Evolutionary conservation across 306 rosid species (phyloP).

Genomic region (Medicago arabica): DNA sequence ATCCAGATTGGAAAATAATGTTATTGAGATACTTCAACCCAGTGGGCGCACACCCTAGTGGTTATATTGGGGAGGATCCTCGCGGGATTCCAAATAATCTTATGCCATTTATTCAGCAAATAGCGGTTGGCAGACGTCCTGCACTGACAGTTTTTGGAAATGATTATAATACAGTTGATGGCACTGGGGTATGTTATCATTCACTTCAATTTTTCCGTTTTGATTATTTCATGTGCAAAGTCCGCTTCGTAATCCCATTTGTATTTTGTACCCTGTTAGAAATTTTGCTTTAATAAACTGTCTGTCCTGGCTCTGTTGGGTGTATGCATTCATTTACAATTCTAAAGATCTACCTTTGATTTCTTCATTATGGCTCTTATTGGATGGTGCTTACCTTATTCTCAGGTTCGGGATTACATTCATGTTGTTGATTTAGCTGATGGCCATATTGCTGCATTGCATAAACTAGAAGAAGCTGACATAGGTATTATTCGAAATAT

Average conservation of each 20-base stretch:
- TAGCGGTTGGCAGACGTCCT: slow-evolving; percentile 92
- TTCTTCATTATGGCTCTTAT: slow-evolving; percentile 33
- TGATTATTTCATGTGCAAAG: not conserved
- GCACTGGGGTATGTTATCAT: slow-evolving; percentile 86
- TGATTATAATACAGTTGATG: slow-evolving; percentile 88
- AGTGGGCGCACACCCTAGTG: slow-evolving; percentile 95
- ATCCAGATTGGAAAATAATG: slow-evolving; percentile 86
- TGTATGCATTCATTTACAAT: slow-evolving; percentile 21
- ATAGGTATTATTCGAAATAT: slow-evolving; percentile 59
- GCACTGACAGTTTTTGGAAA: slow-evolving; percentile 87
- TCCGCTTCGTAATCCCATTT: not conserved
- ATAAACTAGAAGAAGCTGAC: slow-evolving; percentile 64
- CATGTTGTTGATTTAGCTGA: slow-evolving; percentile 96
- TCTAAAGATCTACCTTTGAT: slow-evolving; percentile 21
- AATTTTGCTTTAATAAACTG: not conserved
- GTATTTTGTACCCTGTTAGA: slow-evolving; percentile 7
- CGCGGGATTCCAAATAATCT: slow-evolving; percentile 92
- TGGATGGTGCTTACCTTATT: slow-evolving; percentile 40
- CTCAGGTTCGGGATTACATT: slow-evolving; percentile 95
- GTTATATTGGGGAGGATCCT: slow-evolving; percentile 97
- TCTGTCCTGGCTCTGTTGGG: slow-evolving; percentile 17
- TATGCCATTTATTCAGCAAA: slow-evolving; percentile 99
- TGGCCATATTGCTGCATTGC: slow-evolving; percentile 94
- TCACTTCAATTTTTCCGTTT: not conserved
- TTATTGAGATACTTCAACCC: slow-evolving; percentile 97